These are phyloP conservation scores for Plasmodium ovale DNA, from an alignment of 169 alveolate genomes.

Conservation along the genomic window DNA sequence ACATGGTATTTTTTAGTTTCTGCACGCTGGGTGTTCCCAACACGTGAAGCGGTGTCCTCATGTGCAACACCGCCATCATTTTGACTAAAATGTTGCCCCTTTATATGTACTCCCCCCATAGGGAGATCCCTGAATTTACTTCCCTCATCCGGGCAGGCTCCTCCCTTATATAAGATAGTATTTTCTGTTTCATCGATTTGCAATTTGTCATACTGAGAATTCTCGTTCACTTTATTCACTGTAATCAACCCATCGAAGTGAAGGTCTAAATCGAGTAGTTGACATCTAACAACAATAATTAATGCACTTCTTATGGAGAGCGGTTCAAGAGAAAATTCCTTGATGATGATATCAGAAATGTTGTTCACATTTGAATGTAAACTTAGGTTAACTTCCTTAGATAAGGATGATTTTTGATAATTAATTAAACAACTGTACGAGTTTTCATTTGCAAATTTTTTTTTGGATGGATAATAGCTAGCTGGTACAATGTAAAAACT, in stretches of 20 bases:
- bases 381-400: slow-evolving; percentile 80
- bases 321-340: slow-evolving; percentile 63
- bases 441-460: slow-evolving; percentile 78
- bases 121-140: no score
- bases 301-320: slow-evolving; percentile 36
- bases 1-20: neutral
- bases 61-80: neutral
- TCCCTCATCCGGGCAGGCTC: no score
- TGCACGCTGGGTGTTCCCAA: neutral
- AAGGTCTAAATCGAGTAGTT: slow-evolving; percentile 21
- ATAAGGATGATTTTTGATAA: slow-evolving; percentile 86
- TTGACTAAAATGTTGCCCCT: neutral
- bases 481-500: slow-evolving; percentile 89
- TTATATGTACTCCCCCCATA: no score
- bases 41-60: neutral
- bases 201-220: neutral
- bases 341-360: slow-evolving; percentile 56
- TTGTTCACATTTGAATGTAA: slow-evolving; percentile 85
- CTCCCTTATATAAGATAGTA: neutral
- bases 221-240: slow-evolving; percentile 6
- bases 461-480: slow-evolving; percentile 86
- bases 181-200: neutral
- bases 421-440: slow-evolving; percentile 84
- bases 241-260: slow-evolving; percentile 18
- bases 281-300: slow-evolving; percentile 57